Conservation (phyloP, 208 protist genomes). For the Endotrypanum monterogeii region DNA sequence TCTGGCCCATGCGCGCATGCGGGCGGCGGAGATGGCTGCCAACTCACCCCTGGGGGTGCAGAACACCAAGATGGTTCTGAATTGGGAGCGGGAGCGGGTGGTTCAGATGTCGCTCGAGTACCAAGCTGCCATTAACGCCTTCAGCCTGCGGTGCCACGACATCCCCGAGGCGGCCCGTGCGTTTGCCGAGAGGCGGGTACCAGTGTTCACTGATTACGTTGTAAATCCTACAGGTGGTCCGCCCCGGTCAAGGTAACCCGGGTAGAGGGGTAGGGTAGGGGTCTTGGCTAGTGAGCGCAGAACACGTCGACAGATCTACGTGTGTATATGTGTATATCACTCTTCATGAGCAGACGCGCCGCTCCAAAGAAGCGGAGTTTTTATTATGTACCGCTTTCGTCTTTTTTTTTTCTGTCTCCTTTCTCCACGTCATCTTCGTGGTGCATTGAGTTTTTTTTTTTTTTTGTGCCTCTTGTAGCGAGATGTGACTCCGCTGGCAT, state of each 20-base stretch:
- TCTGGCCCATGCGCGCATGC: conserved; percentile 39
- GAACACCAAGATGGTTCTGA: conserved; percentile 73
- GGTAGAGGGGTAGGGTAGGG: too few species aligned
- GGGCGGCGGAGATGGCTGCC: conserved; percentile 47
- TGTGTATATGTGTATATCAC: background rate
- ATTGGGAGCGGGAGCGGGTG: conserved; percentile 48
- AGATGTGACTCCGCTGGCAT: background rate
- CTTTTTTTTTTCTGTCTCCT: too few species aligned
- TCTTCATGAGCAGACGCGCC: too few species aligned
- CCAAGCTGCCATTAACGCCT: conserved; percentile 58
- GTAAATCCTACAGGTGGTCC: conserved; percentile 22
- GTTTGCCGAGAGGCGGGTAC: conserved; percentile 52
- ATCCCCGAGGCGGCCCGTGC: conserved; percentile 46
- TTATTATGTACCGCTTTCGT: too few species aligned
- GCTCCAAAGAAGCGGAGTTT: too few species aligned
- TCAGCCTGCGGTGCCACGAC: conserved; percentile 67
- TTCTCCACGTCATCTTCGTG: background rate
- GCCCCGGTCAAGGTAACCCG: conserved; percentile 1
- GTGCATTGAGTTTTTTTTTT: background rate
- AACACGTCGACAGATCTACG: too few species aligned
- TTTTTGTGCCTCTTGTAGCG: background rate
- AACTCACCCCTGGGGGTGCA: conserved; percentile 77
- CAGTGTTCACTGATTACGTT: conserved; percentile 68
- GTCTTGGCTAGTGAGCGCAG: too few species aligned
- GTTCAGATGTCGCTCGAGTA: conserved; percentile 56